Evolutionary conservation across 2,329 filamentous ascomycete genomes (phyloP).

Genomic region (Chrysoporthe deuterocubensis): DNA sequence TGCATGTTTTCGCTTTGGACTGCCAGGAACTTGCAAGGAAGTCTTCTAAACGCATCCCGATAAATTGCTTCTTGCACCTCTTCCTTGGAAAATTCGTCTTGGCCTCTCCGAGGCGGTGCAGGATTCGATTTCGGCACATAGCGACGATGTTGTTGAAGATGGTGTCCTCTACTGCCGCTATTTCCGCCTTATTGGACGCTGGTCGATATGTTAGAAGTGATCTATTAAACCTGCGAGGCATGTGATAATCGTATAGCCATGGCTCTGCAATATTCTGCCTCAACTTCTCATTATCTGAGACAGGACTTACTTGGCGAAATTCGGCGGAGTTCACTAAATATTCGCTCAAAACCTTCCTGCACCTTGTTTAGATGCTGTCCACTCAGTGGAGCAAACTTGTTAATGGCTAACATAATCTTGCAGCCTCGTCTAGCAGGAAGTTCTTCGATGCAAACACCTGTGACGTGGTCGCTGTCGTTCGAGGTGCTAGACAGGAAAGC

Average conservation of each 20-base stretch:
- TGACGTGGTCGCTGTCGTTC: conserved; percentile 4
- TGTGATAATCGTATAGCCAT: no score
- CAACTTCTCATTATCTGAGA: neutral
- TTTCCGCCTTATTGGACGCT: neutral
- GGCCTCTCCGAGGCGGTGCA: conserved; percentile 1
- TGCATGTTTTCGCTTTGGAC: no score
- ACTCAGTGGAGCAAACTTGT: neutral
- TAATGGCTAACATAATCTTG: conserved; percentile 21
- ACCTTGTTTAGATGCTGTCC: neutral
- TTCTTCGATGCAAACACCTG: conserved; percentile 24
- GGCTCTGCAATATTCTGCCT: neutral
- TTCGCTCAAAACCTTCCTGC: conserved; percentile 10
- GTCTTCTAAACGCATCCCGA: conserved; percentile 2
- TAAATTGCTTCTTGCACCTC: neutral
- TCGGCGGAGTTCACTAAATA: conserved; percentile 7
- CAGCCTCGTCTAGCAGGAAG: neutral
- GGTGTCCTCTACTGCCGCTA: neutral
- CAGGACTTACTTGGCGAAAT: neutral
- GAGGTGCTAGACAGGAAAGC: conserved; percentile 23
- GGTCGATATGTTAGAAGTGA: neutral
- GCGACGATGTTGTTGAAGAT: conserved; percentile 22
- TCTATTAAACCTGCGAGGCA: neutral
- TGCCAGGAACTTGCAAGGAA: conserved; percentile 12
- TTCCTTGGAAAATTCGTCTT: no score
- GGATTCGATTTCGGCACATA: conserved; percentile 14